Conservation (phyloP, 2,329 filamentous ascomycete species). For the Aureobasidium subglaciale region DNA sequence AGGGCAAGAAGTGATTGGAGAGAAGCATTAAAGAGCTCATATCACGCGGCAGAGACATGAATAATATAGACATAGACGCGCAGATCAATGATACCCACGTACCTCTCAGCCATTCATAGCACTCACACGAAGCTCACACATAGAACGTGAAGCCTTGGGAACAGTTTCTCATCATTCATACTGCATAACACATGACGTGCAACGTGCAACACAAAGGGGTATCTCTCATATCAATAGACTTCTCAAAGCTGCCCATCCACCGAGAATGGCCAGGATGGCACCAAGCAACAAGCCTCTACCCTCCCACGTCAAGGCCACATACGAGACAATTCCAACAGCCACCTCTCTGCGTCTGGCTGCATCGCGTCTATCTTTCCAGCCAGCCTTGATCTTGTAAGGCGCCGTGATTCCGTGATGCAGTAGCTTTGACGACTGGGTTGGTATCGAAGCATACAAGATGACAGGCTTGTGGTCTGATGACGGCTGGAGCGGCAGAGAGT, state of each 20-base stretch:
- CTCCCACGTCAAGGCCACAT: conserved; percentile 44
- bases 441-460: conserved; percentile 61
- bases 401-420: background rate
- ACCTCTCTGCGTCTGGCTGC: conserved; percentile 53
- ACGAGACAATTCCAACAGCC: conserved; percentile 51
- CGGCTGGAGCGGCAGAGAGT: conserved; percentile 68
- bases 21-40: background rate
- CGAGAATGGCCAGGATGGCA: conserved; percentile 25
- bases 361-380: conserved; percentile 49
- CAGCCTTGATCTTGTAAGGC: conserved; percentile 51
- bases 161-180: background rate
- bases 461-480: conserved; percentile 87
- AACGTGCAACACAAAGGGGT: too few species aligned
- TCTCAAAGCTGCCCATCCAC: conserved; percentile 24
- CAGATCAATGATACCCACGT: background rate
- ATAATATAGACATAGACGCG: background rate
- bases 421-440: conserved; percentile 37
- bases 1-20: background rate
- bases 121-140: too few species aligned
- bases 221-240: conserved; percentile 15
- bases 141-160: too few species aligned
- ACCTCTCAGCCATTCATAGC: background rate
- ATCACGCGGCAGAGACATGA: background rate
- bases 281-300: conserved; percentile 34
- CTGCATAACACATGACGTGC: background rate